Conservation (phyloP, 2,329 filamentous ascomycete genomes). For the Plenodomus tracheiphilus region DNA sequence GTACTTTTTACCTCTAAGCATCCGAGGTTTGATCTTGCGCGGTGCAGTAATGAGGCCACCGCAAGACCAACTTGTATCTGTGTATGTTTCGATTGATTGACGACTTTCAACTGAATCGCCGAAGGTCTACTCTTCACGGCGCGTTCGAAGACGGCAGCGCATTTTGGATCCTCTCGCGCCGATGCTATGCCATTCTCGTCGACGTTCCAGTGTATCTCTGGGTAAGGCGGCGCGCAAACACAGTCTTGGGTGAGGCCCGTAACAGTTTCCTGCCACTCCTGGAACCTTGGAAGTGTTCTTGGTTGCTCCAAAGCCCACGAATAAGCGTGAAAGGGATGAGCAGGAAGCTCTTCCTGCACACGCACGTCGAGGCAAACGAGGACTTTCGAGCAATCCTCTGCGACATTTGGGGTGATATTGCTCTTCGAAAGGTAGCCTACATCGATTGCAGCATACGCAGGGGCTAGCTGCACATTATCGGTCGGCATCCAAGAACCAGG, state of each 20-base stretch:
- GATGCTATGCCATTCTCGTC: conserved; percentile 18
- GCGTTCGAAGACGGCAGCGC: conserved; percentile 56
- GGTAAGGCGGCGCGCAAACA: conserved; percentile 28
- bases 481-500: conserved; percentile 15
- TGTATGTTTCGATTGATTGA: conserved; percentile 22
- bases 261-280: conserved; percentile 22
- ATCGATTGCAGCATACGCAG: conserved; percentile 1
- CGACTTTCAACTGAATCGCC: conserved; percentile 22
- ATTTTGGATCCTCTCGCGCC: conserved; percentile 44
- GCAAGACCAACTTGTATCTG: conserved; percentile 50
- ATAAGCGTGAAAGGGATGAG: conserved; percentile 12
- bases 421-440: conserved; percentile 5
- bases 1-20: conserved; percentile 26
- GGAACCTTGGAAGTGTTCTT: conserved; percentile 17
- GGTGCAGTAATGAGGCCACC: conserved; percentile 48
- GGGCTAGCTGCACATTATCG: conserved; percentile 5
- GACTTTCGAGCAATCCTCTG: conserved; percentile 19
- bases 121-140: conserved; percentile 53
- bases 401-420: background rate
- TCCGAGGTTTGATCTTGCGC: conserved; percentile 43
- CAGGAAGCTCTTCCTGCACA: conserved; percentile 5
- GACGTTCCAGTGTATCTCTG: conserved; percentile 32
- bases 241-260: conserved; percentile 8
- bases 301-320: conserved; percentile 27
- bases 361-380: conserved; percentile 26